Evolutionary conservation across 768 basidiomycete species (phyloP).

Genomic region (Epithele typhae): DNA sequence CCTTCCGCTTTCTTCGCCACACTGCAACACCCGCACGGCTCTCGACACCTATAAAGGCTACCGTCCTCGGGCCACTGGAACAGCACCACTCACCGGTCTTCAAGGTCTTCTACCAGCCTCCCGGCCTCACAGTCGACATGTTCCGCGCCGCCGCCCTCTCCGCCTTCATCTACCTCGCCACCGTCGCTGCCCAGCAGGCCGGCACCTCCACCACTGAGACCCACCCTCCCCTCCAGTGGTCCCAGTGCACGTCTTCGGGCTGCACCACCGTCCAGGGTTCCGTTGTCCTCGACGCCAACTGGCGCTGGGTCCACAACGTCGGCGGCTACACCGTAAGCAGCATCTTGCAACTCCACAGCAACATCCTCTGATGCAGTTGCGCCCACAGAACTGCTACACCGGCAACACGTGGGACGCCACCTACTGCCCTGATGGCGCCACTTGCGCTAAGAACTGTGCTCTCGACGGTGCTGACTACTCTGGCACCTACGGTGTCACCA

Average conservation of each 20-base stretch:
- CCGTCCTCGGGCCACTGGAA: too few species aligned
- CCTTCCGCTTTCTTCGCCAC: too few species aligned
- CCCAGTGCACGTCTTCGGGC: constrained; percentile 43
- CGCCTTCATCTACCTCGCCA: constrained; percentile 29
- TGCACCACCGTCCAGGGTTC: constrained; percentile 31
- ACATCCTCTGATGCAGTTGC: constrained; percentile 22
- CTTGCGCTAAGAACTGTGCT: constrained; percentile 38
- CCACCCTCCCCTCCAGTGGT: constrained; percentile 44
- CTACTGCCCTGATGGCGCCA: constrained; percentile 43
- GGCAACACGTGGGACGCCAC: constrained; percentile 51
- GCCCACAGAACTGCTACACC: constrained; percentile 42
- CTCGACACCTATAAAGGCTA: too few species aligned
- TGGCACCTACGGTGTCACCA: constrained; percentile 30
- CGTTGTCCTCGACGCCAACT: constrained; percentile 51
- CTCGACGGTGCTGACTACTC: constrained; percentile 32
- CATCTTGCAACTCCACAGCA: constrained; percentile 60
- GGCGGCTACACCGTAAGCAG: constrained; percentile 34
- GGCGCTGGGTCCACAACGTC: constrained; percentile 42
- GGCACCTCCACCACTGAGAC: constrained; percentile 44
- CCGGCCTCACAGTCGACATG: constrained; percentile 19
- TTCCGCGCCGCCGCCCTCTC: constrained; percentile 27
- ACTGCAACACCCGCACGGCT: too few species aligned
- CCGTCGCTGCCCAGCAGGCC: constrained; percentile 46
- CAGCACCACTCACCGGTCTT: too few species aligned
- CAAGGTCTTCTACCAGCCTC: too few species aligned